Base-by-base conservation (phyloP, 768 basidiomycete genomes). In the Candolleomyces eurysporus region DNA sequence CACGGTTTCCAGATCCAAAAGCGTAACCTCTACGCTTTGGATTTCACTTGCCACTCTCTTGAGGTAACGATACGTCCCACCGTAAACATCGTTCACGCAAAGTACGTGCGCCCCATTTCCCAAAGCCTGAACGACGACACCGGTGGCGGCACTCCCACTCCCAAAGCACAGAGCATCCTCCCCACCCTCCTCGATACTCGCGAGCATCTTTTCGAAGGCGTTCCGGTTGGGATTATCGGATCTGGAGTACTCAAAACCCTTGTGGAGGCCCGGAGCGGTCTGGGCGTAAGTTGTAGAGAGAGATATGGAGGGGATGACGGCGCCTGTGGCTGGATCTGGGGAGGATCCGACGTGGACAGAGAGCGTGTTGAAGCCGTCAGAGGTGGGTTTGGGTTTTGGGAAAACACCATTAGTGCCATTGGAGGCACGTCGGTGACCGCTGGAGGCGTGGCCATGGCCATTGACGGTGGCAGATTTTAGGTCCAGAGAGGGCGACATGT, bases 251-350 rank as follows among this genome's bases (percentile, higher is more conserved):
- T 98, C 95, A 67, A 82, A 96, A 2, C 94, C 90, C 81, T 88
- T 88, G 78, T 92, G 90, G 14, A 82, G 81, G 5, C 92, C 92
- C 53, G 94, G 85, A 0, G 79, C 82, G 11, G 87, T 75, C 70
- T 97, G 96, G 73, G 88, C 89, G 80, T 89, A 98, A 0, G 96
- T 98, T n/a, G 96, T 96, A 67, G 89, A 90, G 46, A 97, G 82
- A 4, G 89, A 90, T 62, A 98, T 89, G 17, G 90, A 66, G 0
- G 93, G 92, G 40, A 96, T 93, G 51, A 98, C 94, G 0, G 93
- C 94, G 45, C 90, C 90, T 0, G 94, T 94, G 63, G 80, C 78
- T 0, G 77, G 62, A 65, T 84, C 83, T 0, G 94, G 82, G 55
- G 92, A 89, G 11, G 91, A 92, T 8, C 94, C 96, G 14, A 91